A percentile compares a stretch with the other conserved stretches of the same genome.
These are phyloP conservation scores for Blastomyces emzantsi DNA, from an alignment of 2,329 filamentous ascomycete species.

Conservation along the genomic window DNA sequence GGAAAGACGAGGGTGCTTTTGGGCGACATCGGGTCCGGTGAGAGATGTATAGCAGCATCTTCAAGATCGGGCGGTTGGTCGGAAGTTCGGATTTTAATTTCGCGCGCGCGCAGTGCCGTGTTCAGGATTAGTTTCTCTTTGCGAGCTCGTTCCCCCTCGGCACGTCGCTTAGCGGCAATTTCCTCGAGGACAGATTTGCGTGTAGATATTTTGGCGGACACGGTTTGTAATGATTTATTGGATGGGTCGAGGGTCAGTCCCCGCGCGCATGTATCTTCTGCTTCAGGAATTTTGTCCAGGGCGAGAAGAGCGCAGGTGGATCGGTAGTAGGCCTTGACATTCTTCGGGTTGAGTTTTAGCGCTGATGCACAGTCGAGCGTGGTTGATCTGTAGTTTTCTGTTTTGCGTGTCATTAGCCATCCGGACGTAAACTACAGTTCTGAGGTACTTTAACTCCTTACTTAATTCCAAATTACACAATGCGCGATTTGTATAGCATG, in stretches of 20 bases:
- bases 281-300: constrained; percentile 69
- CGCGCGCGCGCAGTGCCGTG: constrained; percentile 58
- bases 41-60: constrained; percentile 63
- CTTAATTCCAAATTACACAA: constrained; percentile 79
- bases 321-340: constrained; percentile 87
- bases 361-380: constrained; percentile 75
- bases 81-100: constrained; percentile 59
- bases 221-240: constrained; percentile 57
- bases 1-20: constrained; percentile 66
- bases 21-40: constrained; percentile 63
- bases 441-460: constrained; percentile 29
- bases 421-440: neutral
- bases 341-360: constrained; percentile 66
- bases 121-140: constrained; percentile 54
- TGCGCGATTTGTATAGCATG: constrained; percentile 76
- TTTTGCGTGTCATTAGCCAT: neutral
- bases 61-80: constrained; percentile 74
- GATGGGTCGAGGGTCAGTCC: constrained; percentile 63
- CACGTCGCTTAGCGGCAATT: constrained; percentile 46
- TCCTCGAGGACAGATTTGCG: constrained; percentile 50
- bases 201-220: constrained; percentile 55
- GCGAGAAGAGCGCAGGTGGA: constrained; percentile 68
- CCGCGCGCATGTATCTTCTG: constrained; percentile 64
- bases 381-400: constrained; percentile 77
- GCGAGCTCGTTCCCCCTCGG: constrained; percentile 39